A percentile compares a stretch with the other conserved stretches of the same genome.
phyloP scores from a whole-genome alignment of 257 asterid species.

The Agastache rugosa region DNA sequence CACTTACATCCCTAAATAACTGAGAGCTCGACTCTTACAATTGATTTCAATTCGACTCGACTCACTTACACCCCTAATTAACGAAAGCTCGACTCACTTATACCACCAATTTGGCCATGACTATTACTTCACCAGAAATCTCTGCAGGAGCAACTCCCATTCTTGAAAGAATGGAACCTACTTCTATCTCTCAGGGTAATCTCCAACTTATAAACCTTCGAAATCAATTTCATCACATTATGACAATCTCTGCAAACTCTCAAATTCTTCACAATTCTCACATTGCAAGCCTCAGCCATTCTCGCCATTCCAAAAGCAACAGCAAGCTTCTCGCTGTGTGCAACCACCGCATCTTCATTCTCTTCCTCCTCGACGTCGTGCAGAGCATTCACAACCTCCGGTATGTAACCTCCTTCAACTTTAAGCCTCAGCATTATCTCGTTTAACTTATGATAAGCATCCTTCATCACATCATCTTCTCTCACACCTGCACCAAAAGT shows the following conservation, averaged over 20 bases:
- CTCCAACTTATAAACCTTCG: slow-evolving; percentile 57
- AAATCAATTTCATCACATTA: slow-evolving; percentile 68
- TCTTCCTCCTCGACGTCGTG: slow-evolving; percentile 77
- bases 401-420: slow-evolving; percentile 62
- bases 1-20: too few relatives aligned
- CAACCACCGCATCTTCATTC: slow-evolving; percentile 62
- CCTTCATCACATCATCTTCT: slow-evolving; percentile 42
- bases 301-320: slow-evolving; percentile 72
- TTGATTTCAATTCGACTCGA: too few relatives aligned
- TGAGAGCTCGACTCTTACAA: too few relatives aligned
- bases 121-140: slow-evolving; percentile 62
- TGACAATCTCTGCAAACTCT: slow-evolving; percentile 80
- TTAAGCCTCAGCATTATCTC: slow-evolving; percentile 57
- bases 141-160: slow-evolving; percentile 68
- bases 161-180: slow-evolving; percentile 63
- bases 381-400: slow-evolving; percentile 54
- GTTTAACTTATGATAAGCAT: slow-evolving; percentile 58
- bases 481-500: slow-evolving; percentile 55
- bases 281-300: slow-evolving; percentile 42
- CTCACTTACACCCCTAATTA: too few relatives aligned
- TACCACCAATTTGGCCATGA: too few relatives aligned
- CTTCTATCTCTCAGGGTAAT: slow-evolving; percentile 74
- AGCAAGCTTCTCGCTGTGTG: slow-evolving; percentile 78
- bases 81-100: too few relatives aligned
- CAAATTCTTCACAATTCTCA: slow-evolving; percentile 75